phyloP scores from a whole-genome alignment of 257 asterid species.

The Catharanthus roseus region DNA sequence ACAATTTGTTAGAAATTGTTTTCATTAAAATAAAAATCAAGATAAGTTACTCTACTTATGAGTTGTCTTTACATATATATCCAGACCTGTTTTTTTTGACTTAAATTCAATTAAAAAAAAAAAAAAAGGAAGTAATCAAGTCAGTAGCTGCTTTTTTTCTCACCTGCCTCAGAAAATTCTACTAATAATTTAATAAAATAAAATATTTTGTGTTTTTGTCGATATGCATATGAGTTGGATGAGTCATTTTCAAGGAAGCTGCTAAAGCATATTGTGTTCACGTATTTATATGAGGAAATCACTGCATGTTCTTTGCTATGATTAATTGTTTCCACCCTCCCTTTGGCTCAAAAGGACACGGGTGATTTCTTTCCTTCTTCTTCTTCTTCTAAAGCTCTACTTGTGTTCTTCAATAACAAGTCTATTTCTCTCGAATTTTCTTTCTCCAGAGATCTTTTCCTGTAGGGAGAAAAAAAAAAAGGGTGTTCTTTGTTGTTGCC shows the following conservation, averaged over 20 bases:
- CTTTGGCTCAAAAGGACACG: neutral
- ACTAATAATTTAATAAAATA: neutral
- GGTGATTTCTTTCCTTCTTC: too few species aligned
- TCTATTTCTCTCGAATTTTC: too few species aligned
- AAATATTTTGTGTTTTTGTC: neutral
- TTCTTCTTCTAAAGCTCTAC: neutral
- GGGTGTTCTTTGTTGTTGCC: too few species aligned
- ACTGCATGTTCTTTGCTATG: neutral
- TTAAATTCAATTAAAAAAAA: neutral
- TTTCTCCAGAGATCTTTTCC: neutral
- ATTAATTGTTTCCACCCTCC: neutral
- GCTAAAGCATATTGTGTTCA: neutral
- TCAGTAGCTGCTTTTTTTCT: neutral
- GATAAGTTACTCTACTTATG: slow-evolving; percentile 7
- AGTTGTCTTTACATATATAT: neutral
- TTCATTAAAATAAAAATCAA: neutral
- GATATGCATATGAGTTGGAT: neutral
- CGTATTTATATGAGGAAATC: neutral
- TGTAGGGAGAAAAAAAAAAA: neutral
- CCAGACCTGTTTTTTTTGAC: slow-evolving; percentile 1
- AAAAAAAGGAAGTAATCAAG: neutral
- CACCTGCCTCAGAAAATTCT: neutral
- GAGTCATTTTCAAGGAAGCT: slow-evolving; percentile 4
- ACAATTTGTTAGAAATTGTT: neutral
- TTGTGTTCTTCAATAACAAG: neutral